These are phyloP conservation scores for Diospyros lotus DNA, from an alignment of 148 eudicot genomes.

Conservation along the genomic window DNA sequence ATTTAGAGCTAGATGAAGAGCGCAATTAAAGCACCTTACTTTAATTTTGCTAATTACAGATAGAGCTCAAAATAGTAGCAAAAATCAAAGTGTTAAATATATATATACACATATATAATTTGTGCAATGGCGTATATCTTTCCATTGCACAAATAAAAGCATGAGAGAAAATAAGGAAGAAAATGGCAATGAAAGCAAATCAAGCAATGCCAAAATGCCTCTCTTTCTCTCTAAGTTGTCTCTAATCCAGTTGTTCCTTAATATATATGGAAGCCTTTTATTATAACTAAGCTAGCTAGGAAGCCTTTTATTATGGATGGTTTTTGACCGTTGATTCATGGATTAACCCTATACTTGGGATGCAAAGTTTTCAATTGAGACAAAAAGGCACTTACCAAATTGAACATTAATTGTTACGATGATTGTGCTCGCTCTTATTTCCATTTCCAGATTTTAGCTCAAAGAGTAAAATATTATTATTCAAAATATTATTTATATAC, in stretches of 20 bases:
- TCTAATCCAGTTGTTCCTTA: conserved; percentile 16
- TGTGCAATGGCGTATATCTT: no score
- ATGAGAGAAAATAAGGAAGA: conserved; percentile 11
- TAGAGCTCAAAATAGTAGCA: no score
- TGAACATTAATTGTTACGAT: not conserved
- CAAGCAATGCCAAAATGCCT: not conserved
- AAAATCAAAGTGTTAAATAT: no score
- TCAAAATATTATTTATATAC: not conserved
- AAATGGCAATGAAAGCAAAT: conserved; percentile 18
- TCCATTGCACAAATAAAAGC: not conserved
- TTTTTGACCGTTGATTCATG: conserved; percentile 18
- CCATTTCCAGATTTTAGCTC: not conserved
- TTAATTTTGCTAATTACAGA: no score
- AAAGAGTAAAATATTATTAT: conserved; percentile 2
- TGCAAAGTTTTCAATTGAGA: not conserved
- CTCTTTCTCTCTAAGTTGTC: not conserved
- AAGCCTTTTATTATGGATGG: conserved; percentile 10
- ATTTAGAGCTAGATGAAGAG: no score
- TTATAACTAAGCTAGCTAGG: not conserved
- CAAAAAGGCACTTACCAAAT: conserved; percentile 4
- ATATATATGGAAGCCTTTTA: no score
- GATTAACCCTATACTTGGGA: conserved; percentile 20
- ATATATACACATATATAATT: no score
- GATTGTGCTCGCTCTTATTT: conserved; percentile 1
- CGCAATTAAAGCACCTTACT: no score